Evolutionary conservation across 2,329 filamentous ascomycete genomes (phyloP), one percentile per base, ranked within the genome.

Genomic region (Botrytis byssoidea): DNA sequence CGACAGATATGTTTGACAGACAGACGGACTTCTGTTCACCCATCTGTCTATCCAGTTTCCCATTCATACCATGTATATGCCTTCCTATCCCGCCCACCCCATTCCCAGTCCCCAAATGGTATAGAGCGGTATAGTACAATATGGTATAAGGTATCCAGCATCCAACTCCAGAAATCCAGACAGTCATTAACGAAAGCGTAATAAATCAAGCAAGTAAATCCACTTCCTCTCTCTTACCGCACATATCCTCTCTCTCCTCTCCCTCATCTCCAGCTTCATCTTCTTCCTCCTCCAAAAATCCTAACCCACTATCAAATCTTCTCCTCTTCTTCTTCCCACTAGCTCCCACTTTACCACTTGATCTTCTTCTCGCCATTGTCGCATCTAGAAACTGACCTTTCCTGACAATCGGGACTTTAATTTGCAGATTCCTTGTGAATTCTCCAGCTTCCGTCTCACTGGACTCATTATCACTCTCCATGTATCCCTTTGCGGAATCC

Each of bases 221-320:
- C 18, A 42, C 16, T 32, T 22, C 48, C 48, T 57, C 48, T 37
- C 48, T 40, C 55, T 42, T 42, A 32, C n/a, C 1, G 22, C 40
- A 20, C 18, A 32, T 44, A 32, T 57, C 9, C 25, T 10, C 22
- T 9, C 22, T 25, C 46, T n/a, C 65, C 65, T 35, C 22, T 37
- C n/a, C 51, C 3, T 57, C 25, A 60, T 44, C 40, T 55, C 29
- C 60, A 32, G n/a, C 46, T 29, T 35, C 44, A 12, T 78, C 77
- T 55, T 85, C 85, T 51, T 88, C 87, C 77, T 88, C 86, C 79
- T 88, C 86, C 79, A 89, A 76, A 37, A 90, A 82, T 0, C 87
- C 87, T 68, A 90, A 77, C 0, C 88, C 88, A 71, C 86, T 88
- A 79, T 90, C 88, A 75, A 85, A 84, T 73, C 84, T 83, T 74